phyloP scores from a whole-genome alignment of 306 rosid genomes.

The Dalbergia cultrata region DNA sequence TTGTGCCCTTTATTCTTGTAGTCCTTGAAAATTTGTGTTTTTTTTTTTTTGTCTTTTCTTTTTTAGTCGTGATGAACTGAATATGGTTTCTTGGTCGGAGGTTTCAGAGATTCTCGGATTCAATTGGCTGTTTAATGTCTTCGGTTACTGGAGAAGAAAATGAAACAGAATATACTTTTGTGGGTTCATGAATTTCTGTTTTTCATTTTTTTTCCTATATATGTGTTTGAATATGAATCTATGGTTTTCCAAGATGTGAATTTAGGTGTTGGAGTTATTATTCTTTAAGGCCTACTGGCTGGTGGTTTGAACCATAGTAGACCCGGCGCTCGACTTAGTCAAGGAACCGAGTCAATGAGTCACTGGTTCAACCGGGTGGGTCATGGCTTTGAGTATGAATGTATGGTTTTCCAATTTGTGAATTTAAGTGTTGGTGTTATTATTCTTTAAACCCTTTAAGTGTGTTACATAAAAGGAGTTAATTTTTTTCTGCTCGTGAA shows the following conservation, averaged over 20 bases:
- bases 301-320: too few species aligned
- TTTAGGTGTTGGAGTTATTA: not conserved
- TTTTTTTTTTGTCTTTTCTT: not conserved
- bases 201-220: not conserved
- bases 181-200: conserved; percentile 1
- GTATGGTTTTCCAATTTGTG: too few species aligned
- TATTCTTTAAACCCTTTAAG: too few species aligned
- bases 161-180: not conserved
- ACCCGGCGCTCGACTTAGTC: too few species aligned
- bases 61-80: not conserved
- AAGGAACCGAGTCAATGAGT: too few species aligned
- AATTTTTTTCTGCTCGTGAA: too few species aligned
- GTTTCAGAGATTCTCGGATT: conserved; percentile 5
- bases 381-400: too few species aligned
- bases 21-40: too few species aligned
- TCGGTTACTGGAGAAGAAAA: conserved; percentile 10
- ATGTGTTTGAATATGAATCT: not conserved
- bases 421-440: too few species aligned
- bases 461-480: too few species aligned
- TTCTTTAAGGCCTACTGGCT: too few species aligned
- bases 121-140: not conserved
- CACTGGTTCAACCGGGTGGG: too few species aligned
- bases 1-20: not conserved
- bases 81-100: not conserved
- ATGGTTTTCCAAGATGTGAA: not conserved